Percentiles rank a stretch among this genome's conserved stretches.
Evolutionary conservation across 495 filamentous ascomycete genomes (phyloP).

Genomic region (Glutinoglossum americanum): DNA sequence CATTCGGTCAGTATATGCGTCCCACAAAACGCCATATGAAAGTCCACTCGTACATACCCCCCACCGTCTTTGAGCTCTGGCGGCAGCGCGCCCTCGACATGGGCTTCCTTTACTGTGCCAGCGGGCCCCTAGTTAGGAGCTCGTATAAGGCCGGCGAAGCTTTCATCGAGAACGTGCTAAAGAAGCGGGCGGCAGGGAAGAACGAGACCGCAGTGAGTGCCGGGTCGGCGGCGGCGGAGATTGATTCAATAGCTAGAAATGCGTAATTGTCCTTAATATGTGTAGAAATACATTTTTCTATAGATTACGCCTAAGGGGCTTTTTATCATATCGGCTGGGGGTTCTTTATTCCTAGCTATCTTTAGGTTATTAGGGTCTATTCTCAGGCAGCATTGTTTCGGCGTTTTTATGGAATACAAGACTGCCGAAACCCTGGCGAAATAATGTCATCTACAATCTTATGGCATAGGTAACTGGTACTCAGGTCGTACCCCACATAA

Average conservation of each 20-base stretch:
- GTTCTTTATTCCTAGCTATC: too few relatives aligned
- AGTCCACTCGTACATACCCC: slow-evolving; percentile 82
- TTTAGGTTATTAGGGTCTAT: too few relatives aligned
- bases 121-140: slow-evolving; percentile 75
- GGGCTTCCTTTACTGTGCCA: slow-evolving; percentile 93
- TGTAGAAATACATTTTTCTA: not conserved
- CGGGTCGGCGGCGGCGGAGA: not conserved
- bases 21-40: slow-evolving; percentile 95
- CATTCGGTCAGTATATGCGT: slow-evolving; percentile 98
- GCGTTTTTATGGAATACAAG: too few relatives aligned
- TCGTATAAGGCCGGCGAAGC: slow-evolving; percentile 96
- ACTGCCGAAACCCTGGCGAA: too few relatives aligned
- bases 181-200: slow-evolving; percentile 48
- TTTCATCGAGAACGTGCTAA: slow-evolving; percentile 94
- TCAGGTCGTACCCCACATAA: not conserved
- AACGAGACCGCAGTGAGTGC: slow-evolving; percentile 12
- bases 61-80: slow-evolving; percentile 80
- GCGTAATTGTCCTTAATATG: not conserved
- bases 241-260: not conserved
- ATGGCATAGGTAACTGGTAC: too few relatives aligned
- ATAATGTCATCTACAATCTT: too few relatives aligned
- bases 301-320: not conserved
- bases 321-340: not conserved
- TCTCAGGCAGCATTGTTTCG: too few relatives aligned
- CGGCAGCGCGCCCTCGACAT: slow-evolving; percentile 72